A percentile compares a stretch with the other conserved stretches of the same genome.
These are phyloP conservation scores for Nicotiana sylvestris DNA, from an alignment of 257 asterid species.

Conservation along the genomic window DNA sequence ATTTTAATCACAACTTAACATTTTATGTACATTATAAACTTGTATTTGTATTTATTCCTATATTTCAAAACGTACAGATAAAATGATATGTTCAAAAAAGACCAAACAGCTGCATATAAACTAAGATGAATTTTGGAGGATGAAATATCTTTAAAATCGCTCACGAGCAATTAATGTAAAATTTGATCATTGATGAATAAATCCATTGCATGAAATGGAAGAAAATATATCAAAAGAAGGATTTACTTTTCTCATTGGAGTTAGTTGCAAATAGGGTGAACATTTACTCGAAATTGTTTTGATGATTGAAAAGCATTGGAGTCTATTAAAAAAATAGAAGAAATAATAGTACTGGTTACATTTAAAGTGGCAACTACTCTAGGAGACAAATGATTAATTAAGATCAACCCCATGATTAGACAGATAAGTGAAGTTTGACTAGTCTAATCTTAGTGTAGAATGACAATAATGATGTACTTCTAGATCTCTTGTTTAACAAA, in stretches of 20 bases:
- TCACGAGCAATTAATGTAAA: not conserved
- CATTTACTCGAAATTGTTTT: too few species aligned
- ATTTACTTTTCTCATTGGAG: too few species aligned
- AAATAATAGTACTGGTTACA: not conserved
- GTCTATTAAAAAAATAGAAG: too few species aligned
- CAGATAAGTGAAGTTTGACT: constrained; percentile 12
- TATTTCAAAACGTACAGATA: too few species aligned
- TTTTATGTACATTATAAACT: not conserved
- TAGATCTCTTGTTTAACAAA: not conserved
- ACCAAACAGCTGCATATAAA: not conserved
- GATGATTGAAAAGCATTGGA: too few species aligned
- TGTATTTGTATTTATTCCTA: not conserved
- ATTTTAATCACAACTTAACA: not conserved
- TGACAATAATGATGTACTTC: not conserved
- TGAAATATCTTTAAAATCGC: not conserved
- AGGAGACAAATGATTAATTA: not conserved
- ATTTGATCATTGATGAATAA: not conserved
- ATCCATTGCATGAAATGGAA: not conserved
- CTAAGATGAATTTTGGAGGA: not conserved
- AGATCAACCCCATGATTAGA: not conserved
- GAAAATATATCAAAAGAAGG: too few species aligned
- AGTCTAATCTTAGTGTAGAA: not conserved
- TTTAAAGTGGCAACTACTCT: not conserved
- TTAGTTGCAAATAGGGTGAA: too few species aligned
- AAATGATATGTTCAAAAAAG: not conserved